phyloP scores from a whole-genome alignment of 2,329 filamentous ascomycete species.

The Cordyceps militaris region DNA sequence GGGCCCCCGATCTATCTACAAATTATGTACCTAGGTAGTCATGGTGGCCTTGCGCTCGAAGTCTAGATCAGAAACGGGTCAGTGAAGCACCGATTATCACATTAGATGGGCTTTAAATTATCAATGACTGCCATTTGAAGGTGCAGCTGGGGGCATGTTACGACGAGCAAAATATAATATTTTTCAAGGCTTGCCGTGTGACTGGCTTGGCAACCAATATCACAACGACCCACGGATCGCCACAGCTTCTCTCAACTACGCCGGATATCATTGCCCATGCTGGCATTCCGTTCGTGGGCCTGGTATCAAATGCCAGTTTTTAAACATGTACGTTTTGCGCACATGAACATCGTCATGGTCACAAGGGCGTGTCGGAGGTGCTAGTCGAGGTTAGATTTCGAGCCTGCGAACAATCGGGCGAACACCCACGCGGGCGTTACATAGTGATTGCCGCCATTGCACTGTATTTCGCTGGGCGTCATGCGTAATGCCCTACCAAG shows the following conservation, averaged over 20 bases:
- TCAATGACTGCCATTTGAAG: too few relatives aligned
- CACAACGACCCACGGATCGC: constrained; percentile 1
- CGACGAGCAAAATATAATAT: not conserved
- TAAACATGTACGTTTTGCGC: too few relatives aligned
- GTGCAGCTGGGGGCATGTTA: too few relatives aligned
- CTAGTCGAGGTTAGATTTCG: not conserved
- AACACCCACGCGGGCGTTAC: not conserved
- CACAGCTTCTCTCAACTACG: not conserved
- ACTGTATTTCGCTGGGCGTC: not conserved
- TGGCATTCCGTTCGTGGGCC: not conserved
- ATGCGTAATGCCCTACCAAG: not conserved
- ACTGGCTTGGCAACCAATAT: not conserved
- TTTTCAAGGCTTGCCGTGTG: not conserved
- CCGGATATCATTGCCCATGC: not conserved
- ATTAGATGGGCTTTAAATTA: too few relatives aligned
- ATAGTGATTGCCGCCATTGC: not conserved
- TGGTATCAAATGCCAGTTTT: not conserved
- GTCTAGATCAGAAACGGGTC: too few relatives aligned
- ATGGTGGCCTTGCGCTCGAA: too few relatives aligned
- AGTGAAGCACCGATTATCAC: too few relatives aligned
- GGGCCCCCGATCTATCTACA: too few relatives aligned
- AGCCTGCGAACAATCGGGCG: not conserved
- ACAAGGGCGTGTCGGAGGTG: too few relatives aligned
- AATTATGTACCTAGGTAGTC: too few relatives aligned
- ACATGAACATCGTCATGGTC: too few relatives aligned